A percentile compares a stretch with the other conserved stretches of the same genome.
These are phyloP conservation scores for Bolboschoenoplectus hybrid DNA, from an alignment of 202 grass and related monocot species.

Conservation along the genomic window DNA sequence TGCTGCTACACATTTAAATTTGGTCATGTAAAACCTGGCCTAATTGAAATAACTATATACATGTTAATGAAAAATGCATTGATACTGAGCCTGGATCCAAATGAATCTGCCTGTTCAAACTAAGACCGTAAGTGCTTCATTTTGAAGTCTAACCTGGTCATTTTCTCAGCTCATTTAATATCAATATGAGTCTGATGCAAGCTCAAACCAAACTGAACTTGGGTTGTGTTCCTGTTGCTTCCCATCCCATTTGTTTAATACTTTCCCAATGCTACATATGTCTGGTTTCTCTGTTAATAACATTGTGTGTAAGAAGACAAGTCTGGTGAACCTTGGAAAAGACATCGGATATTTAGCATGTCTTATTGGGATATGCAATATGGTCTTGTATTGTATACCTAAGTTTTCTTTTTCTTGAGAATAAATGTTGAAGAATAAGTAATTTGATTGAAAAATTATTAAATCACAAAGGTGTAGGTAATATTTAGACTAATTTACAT, in stretches of 20 bases:
- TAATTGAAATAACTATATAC: background rate
- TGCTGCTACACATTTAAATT: background rate
- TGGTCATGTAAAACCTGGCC: background rate
- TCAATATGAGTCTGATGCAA: background rate
- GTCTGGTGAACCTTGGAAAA: conserved; percentile 15
- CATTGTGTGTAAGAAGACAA: background rate
- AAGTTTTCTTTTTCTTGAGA: background rate
- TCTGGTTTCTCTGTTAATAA: background rate
- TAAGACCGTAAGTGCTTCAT: background rate
- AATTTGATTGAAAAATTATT: background rate
- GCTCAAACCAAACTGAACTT: background rate
- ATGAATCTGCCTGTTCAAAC: background rate
- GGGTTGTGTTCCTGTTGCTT: background rate
- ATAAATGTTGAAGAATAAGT: background rate
- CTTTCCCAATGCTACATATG: background rate
- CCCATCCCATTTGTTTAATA: background rate
- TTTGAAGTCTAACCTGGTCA: background rate
- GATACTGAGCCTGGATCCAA: background rate
- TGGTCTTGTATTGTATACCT: background rate
- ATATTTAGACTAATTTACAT: conserved; percentile 18
- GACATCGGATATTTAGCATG: background rate
- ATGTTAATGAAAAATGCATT: conserved; percentile 16
- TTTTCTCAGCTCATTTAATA: conserved; percentile 15
- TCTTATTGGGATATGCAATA: conserved; percentile 5
- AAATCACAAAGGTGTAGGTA: background rate